These are phyloP conservation scores for Cordyceps cicadae DNA, from an alignment of 2,329 filamentous ascomycete species.

Conservation along the genomic window DNA sequence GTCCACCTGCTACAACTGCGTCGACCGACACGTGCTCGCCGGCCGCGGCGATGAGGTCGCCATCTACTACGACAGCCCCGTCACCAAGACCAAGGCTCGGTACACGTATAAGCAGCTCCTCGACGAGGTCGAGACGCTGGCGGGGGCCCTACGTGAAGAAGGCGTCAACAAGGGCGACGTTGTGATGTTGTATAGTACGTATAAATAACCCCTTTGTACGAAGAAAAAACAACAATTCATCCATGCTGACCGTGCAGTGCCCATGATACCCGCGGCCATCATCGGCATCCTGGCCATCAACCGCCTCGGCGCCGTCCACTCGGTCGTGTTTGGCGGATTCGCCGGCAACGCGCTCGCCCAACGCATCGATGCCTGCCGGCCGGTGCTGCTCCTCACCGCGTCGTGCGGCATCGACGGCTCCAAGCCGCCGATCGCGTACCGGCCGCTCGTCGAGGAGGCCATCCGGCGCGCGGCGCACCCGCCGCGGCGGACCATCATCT, in stretches of 20 bases:
- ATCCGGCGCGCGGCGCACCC: slow-evolving; percentile 60
- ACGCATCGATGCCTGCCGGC: slow-evolving; percentile 74
- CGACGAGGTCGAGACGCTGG: slow-evolving; percentile 71
- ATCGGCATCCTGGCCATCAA: slow-evolving; percentile 76
- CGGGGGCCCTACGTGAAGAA: slow-evolving; percentile 72
- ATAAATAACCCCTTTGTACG: too few species aligned
- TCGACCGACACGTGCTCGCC: slow-evolving; percentile 77
- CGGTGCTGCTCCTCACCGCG: slow-evolving; percentile 72
- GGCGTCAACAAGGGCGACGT: slow-evolving; percentile 78
- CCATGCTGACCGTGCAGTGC: slow-evolving; percentile 48
- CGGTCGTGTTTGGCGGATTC: slow-evolving; percentile 91
- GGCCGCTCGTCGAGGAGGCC: slow-evolving; percentile 67
- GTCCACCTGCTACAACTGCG: slow-evolving; percentile 84
- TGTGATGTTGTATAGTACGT: slow-evolving; percentile 77
- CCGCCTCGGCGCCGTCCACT: slow-evolving; percentile 78
- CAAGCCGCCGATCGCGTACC: slow-evolving; percentile 73
- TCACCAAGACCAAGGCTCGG: slow-evolving; percentile 62
- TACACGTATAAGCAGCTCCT: slow-evolving; percentile 70
- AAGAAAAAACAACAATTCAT: too few species aligned
- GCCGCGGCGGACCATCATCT: slow-evolving; percentile 65
- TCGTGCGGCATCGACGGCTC: slow-evolving; percentile 86
- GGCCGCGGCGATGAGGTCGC: slow-evolving; percentile 68
- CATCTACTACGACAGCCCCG: slow-evolving; percentile 82
- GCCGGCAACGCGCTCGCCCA: slow-evolving; percentile 74
- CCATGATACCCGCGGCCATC: slow-evolving; percentile 87